phyloP scores from a whole-genome alignment of 352 stramenopile species.

The Aphanomyces euteiches region DNA sequence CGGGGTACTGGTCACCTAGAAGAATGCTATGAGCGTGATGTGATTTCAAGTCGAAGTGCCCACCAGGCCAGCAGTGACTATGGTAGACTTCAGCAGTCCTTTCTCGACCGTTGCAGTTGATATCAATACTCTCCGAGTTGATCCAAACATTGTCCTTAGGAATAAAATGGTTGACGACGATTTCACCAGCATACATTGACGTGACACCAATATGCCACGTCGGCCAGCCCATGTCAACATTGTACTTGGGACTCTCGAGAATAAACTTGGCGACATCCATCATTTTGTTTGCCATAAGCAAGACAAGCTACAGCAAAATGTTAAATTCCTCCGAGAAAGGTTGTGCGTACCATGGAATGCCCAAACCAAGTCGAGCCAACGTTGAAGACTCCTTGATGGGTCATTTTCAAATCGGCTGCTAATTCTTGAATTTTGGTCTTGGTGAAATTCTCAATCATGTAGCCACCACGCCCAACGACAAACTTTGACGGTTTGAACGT shows the following conservation, averaged over 20 bases:
- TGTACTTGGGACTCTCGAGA: neutral
- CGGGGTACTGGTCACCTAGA: neutral
- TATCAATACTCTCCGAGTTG: neutral
- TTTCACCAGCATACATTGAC: slow-evolving; percentile 5
- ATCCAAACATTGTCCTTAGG: neutral
- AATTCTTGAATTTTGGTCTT: neutral
- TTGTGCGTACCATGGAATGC: neutral
- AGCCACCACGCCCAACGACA: neutral
- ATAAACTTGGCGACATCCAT: slow-evolving; percentile 9
- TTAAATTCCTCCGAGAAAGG: neutral
- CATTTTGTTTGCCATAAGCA: neutral
- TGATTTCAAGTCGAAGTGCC: neutral
- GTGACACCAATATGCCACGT: neutral
- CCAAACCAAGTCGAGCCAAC: slow-evolving; percentile 12
- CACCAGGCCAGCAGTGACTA: slow-evolving; percentile 9
- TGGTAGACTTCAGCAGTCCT: neutral
- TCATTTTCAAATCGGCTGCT: neutral
- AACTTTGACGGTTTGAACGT: neutral
- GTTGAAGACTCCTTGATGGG: neutral
- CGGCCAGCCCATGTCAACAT: neutral
- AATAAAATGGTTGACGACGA: slow-evolving; percentile 1
- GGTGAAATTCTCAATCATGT: slow-evolving; percentile 1
- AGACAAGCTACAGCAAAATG: neutral
- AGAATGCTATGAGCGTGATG: neutral
- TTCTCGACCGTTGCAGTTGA: neutral